phyloP scores from a whole-genome alignment of 2,329 filamentous ascomycete species.

The Xylaria sp. region DNA sequence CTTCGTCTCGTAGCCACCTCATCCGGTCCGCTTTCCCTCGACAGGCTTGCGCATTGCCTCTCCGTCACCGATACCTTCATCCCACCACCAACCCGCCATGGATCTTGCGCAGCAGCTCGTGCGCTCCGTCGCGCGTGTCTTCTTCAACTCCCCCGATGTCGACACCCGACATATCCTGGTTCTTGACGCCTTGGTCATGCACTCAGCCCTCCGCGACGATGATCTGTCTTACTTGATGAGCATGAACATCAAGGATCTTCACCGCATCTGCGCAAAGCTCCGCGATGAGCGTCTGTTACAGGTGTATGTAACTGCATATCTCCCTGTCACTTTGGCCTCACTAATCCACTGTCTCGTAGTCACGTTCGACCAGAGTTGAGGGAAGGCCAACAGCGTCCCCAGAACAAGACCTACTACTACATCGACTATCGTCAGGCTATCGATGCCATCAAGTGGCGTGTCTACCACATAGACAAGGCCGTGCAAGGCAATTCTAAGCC shows the following conservation, averaged over 20 bases:
- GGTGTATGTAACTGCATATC: constrained; percentile 50
- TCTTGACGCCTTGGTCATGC: constrained; percentile 69
- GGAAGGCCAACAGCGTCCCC: constrained; percentile 74
- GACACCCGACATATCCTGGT: constrained; percentile 70
- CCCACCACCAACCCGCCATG: constrained; percentile 1
- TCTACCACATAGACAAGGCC: constrained; percentile 80
- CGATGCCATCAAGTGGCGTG: constrained; percentile 92
- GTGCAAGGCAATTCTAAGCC: constrained; percentile 80
- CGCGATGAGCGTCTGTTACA: constrained; percentile 80
- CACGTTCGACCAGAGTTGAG: constrained; percentile 71
- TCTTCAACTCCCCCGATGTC: constrained; percentile 60
- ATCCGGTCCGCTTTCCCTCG: neutral
- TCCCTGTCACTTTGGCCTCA: neutral
- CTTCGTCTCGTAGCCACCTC: neutral
- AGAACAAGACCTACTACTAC: constrained; percentile 91
- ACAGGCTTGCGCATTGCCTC: neutral
- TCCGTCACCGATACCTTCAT: neutral
- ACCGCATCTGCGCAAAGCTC: constrained; percentile 80
- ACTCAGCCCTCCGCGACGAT: constrained; percentile 74
- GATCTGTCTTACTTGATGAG: constrained; percentile 83
- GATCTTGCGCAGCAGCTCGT: constrained; percentile 65
- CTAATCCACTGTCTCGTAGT: constrained; percentile 35
- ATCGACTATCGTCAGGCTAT: constrained; percentile 93
- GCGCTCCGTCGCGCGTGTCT: constrained; percentile 74
- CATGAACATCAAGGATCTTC: constrained; percentile 86